A percentile compares a stretch with the other conserved stretches of the same genome.
Evolutionary conservation across 768 basidiomycete genomes (phyloP).

Genomic region (Boletales sp.): DNA sequence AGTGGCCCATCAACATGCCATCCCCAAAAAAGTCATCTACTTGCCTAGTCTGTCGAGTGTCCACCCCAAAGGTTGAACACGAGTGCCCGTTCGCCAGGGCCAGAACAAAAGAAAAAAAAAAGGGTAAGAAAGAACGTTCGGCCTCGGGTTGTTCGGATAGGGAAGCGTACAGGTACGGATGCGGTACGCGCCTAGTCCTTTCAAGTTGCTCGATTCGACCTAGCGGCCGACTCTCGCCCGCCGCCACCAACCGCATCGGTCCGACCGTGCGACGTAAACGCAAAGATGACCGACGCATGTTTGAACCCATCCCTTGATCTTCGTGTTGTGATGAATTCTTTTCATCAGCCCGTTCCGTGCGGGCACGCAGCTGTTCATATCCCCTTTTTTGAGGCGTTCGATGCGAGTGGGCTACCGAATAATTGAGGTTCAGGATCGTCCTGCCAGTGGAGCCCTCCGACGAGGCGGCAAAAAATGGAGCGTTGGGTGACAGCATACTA

Average conservation of each 20-base stretch:
- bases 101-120: too few species aligned
- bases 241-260: neutral
- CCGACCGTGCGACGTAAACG: conserved; percentile 16
- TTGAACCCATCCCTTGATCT: neutral
- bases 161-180: neutral
- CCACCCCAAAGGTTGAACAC: neutral
- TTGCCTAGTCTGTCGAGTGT: conserved; percentile 19
- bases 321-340: too few species aligned
- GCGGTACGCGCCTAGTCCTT: conserved; percentile 6
- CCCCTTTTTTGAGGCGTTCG: too few species aligned
- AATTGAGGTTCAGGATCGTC: too few species aligned
- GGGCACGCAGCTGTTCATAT: too few species aligned
- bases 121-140: neutral
- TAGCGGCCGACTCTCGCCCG: conserved; percentile 3
- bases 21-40: conserved; percentile 4
- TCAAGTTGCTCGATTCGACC: conserved; percentile 16
- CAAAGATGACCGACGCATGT: conserved; percentile 20
- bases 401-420: too few species aligned
- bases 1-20: neutral
- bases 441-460: too few species aligned
- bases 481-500: too few species aligned
- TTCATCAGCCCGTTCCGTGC: too few species aligned
- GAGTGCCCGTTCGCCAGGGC: too few species aligned
- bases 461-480: too few species aligned
- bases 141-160: conserved; percentile 19